Percentiles rank a stretch among this genome's conserved stretches.
These are phyloP conservation scores for Pyrenophora teres DNA, from an alignment of 2,329 filamentous ascomycete genomes.

Conservation along the genomic window DNA sequence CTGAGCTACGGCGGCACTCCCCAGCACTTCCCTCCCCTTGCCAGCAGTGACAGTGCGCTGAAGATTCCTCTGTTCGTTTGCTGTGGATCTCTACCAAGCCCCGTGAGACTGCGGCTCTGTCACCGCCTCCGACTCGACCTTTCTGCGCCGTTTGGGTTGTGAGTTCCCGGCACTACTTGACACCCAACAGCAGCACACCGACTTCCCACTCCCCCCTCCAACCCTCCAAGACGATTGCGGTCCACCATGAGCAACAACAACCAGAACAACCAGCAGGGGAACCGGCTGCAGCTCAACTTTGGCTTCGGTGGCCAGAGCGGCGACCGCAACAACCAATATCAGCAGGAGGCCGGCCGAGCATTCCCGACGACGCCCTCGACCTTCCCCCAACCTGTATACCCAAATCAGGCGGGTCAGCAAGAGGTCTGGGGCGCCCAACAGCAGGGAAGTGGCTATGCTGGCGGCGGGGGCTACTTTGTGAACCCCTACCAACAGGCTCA, in stretches of 20 bases:
- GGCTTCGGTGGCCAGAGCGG: constrained; percentile 46
- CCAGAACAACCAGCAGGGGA: constrained; percentile 47
- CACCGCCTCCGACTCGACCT: constrained; percentile 11
- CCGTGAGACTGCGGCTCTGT: constrained; percentile 20
- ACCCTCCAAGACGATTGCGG: constrained; percentile 17
- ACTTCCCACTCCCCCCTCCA: too few species aligned
- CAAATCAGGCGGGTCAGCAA: constrained; percentile 63
- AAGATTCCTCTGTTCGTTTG: constrained; percentile 20
- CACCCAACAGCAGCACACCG: constrained; percentile 10
- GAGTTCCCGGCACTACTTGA: constrained; percentile 17
- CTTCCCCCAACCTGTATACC: constrained; percentile 88
- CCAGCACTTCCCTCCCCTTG: constrained; percentile 19
- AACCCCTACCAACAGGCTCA: constrained; percentile 53
- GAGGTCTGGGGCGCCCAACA: constrained; percentile 62
- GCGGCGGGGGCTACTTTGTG: constrained; percentile 56
- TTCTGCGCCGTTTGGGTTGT: constrained; percentile 17
- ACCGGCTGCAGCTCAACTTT: constrained; percentile 59
- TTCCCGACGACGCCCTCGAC: constrained; percentile 82
- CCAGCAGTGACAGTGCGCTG: constrained; percentile 19
- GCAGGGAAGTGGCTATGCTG: constrained; percentile 30
- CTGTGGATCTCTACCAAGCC: constrained; percentile 20
- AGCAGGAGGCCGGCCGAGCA: constrained; percentile 53
- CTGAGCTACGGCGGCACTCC: constrained; percentile 28
- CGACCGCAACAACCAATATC: constrained; percentile 47
- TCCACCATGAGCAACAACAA: constrained; percentile 46